Percentiles rank a stretch among this genome's conserved stretches.
phyloP scores from a whole-genome alignment of 768 basidiomycete species.

The Trametes gibbosa region DNA sequence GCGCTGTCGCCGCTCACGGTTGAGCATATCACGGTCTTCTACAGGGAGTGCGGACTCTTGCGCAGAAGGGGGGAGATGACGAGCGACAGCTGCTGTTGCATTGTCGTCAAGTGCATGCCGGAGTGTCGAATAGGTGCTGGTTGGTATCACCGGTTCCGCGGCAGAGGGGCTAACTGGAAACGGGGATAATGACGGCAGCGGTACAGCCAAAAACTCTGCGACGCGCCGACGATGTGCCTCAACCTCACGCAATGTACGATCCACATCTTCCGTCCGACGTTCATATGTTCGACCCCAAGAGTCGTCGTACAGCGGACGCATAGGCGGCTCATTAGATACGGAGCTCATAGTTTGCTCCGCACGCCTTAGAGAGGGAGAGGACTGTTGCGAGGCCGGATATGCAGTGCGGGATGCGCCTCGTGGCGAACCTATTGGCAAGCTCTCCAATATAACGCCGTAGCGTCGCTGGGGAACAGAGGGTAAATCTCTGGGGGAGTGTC shows the following conservation, averaged over 20 bases:
- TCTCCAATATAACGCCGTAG: neutral
- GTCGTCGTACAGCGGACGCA: neutral
- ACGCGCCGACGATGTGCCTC: slow-evolving; percentile 5
- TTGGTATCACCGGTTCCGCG: neutral
- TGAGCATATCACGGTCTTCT: neutral
- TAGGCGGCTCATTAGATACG: neutral
- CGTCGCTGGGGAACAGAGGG: neutral
- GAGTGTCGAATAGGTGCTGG: slow-evolving; percentile 13
- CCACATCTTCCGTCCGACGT: neutral
- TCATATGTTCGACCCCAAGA: neutral
- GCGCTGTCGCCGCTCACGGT: neutral
- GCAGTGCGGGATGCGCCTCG: neutral
- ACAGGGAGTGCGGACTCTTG: neutral
- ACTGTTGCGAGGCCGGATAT: neutral
- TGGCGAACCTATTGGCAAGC: neutral
- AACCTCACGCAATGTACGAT: slow-evolving; percentile 8
- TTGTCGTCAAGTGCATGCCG: slow-evolving; percentile 13
- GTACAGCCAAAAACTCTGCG: slow-evolving; percentile 3
- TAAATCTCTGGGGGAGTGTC: neutral
- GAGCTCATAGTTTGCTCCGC: neutral
- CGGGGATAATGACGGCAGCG: neutral
- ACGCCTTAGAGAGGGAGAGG: neutral
- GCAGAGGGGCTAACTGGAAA: neutral
- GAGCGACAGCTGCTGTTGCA: neutral
- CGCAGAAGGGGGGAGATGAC: neutral